Base-by-base conservation (phyloP, 176 grass and related monocot species). In the Themeda triandra region DNA sequence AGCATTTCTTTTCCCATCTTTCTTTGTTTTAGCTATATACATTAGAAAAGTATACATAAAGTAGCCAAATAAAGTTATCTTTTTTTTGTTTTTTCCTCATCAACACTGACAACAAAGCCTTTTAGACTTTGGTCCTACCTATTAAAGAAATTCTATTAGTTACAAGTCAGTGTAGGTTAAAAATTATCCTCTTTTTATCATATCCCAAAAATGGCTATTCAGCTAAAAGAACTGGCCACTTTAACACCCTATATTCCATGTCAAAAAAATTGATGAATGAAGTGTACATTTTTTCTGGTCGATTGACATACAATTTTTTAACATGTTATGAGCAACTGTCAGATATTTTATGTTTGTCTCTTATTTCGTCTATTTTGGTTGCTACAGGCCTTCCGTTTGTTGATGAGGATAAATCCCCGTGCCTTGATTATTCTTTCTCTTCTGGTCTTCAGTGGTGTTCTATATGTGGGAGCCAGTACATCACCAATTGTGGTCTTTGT, bases 401-500 rank as follows among this genome's bases (percentile, higher is more conserved):
- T 99, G 77, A 92, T 86, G 89, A 86, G 84, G 89, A 96, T 99
- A 79, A 99, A 96, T 88, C 82, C 93, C 11, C 93, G 93, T 73
- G 81, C 91, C 21, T 87, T 99, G 82, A 84, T 87, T 86, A 86
- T 94, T 80, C 67, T 98, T 24, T 86, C 90, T 81, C 82, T 93
- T 49, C 71, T 96, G 86, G 80, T 69, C 53, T 82, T 96, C 81
- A 84, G 89, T 82, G 91, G 88, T n/a, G 85, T 99, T 71, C 88
- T 99, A 72, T 99, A 96, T 18, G 56, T 99, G 80, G 96, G 93
- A 79, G 93, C 93, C 78, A 89, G 88, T 80, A 94, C 93, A 89
- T 99, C 96, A 35, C 96, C 88, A 83, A 94, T 99, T 90, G 23
- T 99, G 56, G 59, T 99, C 88, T 99, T 99, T 74, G 96, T 99